phyloP scores from a whole-genome alignment of 306 rosid genomes.

The Vachellia collinsii region DNA sequence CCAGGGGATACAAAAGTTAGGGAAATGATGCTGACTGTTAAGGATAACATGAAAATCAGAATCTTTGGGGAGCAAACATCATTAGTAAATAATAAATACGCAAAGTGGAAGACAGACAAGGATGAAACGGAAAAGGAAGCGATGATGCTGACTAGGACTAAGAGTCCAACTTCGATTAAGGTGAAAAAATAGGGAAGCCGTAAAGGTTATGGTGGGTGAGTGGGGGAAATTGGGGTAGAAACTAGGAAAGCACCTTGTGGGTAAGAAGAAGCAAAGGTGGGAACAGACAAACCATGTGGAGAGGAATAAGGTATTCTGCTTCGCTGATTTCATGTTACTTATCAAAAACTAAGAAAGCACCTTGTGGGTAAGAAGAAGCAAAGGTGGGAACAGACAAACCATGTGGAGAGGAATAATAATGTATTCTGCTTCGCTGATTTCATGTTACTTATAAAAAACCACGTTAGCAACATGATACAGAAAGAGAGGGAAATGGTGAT shows the following conservation, averaged over 20 bases:
- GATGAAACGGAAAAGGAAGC: constrained; percentile 17
- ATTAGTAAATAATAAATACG: constrained; percentile 2
- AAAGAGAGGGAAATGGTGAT: constrained; percentile 14
- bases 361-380: not conserved
- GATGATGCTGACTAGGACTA: not conserved
- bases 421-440: constrained; percentile 27
- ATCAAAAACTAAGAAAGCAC: constrained; percentile 56
- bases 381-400: constrained; percentile 51
- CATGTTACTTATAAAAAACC: constrained; percentile 50
- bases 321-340: constrained; percentile 37
- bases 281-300: constrained; percentile 67
- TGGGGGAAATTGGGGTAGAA: not conserved
- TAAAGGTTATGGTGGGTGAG: not conserved
- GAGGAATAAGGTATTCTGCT: constrained; percentile 35
- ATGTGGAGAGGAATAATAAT: constrained; percentile 57
- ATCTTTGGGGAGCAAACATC: constrained; percentile 43
- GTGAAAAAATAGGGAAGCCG: not conserved
- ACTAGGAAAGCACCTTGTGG: constrained; percentile 10
- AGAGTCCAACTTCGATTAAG: not conserved
- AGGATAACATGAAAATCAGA: constrained; percentile 32
- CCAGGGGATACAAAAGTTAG: constrained; percentile 35
- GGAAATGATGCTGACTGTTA: constrained; percentile 28
- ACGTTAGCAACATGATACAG: not conserved
- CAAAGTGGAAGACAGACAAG: constrained; percentile 10
- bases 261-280: not conserved